Conservation (phyloP, 2,329 filamentous ascomycete species). For the Hypoxylon sp. region DNA sequence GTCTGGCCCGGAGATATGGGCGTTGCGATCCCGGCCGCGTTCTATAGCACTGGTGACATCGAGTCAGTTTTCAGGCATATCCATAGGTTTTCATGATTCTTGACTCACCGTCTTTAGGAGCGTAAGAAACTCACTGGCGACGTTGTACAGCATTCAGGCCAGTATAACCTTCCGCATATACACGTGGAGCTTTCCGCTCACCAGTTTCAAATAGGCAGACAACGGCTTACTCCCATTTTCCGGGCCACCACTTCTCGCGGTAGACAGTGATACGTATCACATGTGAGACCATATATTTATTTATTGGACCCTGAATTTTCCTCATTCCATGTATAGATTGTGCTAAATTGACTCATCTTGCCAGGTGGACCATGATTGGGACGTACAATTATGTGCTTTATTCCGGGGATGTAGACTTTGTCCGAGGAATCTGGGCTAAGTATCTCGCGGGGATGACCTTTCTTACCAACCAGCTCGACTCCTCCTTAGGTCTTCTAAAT, state of each 20-base stretch:
- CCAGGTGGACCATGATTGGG: conserved; percentile 65
- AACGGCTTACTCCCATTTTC: conserved; percentile 50
- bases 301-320: neutral
- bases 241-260: conserved; percentile 47
- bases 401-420: conserved; percentile 65
- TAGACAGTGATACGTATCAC: conserved; percentile 52
- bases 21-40: conserved; percentile 64
- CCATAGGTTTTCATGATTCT: neutral
- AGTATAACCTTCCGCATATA: conserved; percentile 21
- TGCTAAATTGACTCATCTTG: conserved; percentile 14
- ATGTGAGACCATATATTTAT: conserved; percentile 47
- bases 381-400: conserved; percentile 72
- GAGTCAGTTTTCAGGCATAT: conserved; percentile 42
- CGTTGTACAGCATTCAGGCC: conserved; percentile 56
- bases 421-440: conserved; percentile 62
- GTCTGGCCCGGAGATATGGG: conserved; percentile 73
- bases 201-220: conserved; percentile 29
- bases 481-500: conserved; percentile 46
- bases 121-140: conserved; percentile 61
- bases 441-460: conserved; percentile 63
- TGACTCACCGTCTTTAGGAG: conserved; percentile 53
- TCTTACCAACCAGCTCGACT: conserved; percentile 44
- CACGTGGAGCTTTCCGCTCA: conserved; percentile 21
- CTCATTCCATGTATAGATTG: conserved; percentile 6
- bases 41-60: conserved; percentile 65